Percentiles rank a stretch among this genome's conserved stretches.
Evolutionary conservation across 768 basidiomycete genomes (phyloP).

Genomic region (Lactifluus pinguis): DNA sequence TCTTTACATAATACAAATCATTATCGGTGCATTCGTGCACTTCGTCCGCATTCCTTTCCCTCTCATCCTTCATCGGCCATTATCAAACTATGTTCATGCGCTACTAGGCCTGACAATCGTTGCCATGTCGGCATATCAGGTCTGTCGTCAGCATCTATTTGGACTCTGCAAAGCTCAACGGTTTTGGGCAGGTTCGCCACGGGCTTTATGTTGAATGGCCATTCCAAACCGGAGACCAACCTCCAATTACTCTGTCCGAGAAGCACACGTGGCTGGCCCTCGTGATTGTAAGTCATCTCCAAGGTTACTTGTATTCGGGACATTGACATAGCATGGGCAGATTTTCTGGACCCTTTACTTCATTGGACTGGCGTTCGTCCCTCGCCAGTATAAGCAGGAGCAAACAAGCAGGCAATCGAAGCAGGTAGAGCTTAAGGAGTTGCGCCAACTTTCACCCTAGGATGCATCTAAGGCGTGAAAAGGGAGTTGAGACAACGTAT

Average conservation of each 20-base stretch:
- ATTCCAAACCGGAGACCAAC: not conserved
- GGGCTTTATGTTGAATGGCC: constrained; percentile 1
- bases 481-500: not conserved
- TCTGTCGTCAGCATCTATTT: not conserved
- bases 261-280: constrained; percentile 19
- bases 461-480: not conserved
- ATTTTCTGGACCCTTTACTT: not conserved
- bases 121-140: constrained; percentile 19
- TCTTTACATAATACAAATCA: constrained; percentile 18
- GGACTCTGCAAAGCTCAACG: not conserved
- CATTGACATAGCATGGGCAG: not conserved
- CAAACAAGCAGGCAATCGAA: not conserved
- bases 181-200: not conserved
- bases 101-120: constrained; percentile 23
- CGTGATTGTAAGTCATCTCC: constrained; percentile 17
- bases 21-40: constrained; percentile 22
- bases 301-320: not conserved
- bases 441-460: too few relatives aligned
- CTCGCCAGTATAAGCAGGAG: not conserved
- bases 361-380: not conserved
- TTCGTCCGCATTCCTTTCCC: constrained; percentile 16
- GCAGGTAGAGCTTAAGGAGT: not conserved
- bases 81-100: constrained; percentile 26
- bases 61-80: constrained; percentile 12
- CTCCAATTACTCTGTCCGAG: constrained; percentile 7